A percentile compares a stretch with the other conserved stretches of the same genome.
Evolutionary conservation across 1,284 basidiomycete genomes (phyloP).

Genomic region (Rhodotorula sp.): DNA sequence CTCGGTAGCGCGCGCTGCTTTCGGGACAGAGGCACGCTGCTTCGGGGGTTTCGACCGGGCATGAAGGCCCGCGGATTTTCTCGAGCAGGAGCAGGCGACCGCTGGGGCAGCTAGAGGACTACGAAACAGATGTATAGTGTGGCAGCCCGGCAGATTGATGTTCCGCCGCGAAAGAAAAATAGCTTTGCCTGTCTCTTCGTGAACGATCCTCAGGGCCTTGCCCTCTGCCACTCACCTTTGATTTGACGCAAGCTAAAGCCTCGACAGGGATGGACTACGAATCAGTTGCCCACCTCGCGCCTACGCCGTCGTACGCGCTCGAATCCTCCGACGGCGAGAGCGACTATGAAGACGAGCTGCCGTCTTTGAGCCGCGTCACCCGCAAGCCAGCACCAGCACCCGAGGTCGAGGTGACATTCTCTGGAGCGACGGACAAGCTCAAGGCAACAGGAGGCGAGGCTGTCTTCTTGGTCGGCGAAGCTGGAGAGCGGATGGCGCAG

Average conservation of each 20-base stretch:
- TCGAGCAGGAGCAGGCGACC: too few relatives aligned
- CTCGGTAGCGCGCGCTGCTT: too few relatives aligned
- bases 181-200: background rate
- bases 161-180: background rate
- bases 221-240: too few relatives aligned
- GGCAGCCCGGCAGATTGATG: background rate
- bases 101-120: too few relatives aligned
- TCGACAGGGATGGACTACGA: background rate
- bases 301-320: constrained; percentile 29
- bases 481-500: constrained; percentile 30
- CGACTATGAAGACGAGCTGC: constrained; percentile 22
- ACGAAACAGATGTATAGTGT: too few relatives aligned
- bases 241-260: too few relatives aligned
- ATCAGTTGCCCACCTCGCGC: background rate
- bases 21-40: background rate
- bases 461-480: constrained; percentile 33
- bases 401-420: constrained; percentile 21
- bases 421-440: background rate
- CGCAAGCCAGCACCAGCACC: constrained; percentile 3
- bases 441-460: constrained; percentile 7
- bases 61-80: background rate
- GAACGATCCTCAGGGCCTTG: too few relatives aligned
- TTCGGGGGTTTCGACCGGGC: background rate
- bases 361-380: background rate
- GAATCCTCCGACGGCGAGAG: constrained; percentile 32